Base-by-base conservation (phyloP, 305 asterid species). In the Solanum hybrid region DNA sequence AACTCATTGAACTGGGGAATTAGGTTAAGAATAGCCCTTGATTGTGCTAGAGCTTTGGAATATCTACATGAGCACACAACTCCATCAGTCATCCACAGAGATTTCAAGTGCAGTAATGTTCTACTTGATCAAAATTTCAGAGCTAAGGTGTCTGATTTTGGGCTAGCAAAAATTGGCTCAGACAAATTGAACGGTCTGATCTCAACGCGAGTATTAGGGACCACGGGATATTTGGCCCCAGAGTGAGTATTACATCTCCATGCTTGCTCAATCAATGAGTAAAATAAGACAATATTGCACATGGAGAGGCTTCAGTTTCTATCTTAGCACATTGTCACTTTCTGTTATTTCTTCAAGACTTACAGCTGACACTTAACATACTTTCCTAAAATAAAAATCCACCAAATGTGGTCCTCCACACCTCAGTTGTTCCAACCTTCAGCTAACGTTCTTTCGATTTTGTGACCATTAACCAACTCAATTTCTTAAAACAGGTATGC, bases 211-310 rank as follows among this genome's bases (percentile, higher is more conserved):
- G 98, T 96, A 51, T 86, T 95, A 40, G 98, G 98, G 91, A 95
- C 98, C 89, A 96, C 97, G 0, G 98, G 97, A 35, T 96, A 96
- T 91, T 90, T 96, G 89, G 98, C 98, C 89, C 98, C 98, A 5
- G 98, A 96, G 98, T 96, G 67, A 94, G 97, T 93, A n/a, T 83
- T 31, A 29, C 89, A 86, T 36, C 31, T 89, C 82, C 74, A 42
- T 75, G 67, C 88, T 26, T 82, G 51, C 75, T 18, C 81, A 86
- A 39, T 88, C 37, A 57, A 57, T 37, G 73, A 77, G 89, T 18
- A 86, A 88, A 83, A 88, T 88, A 29, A 67, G 82, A 69, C 88
- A 46, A 90, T 34, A 46, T 82, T 69, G 92, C 91, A 93, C 93
- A 89, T 93, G 91, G 87, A 71, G 74, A 9, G 20, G 87, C 74